These are phyloP conservation scores for Aspergillus unguis DNA, from an alignment of 2,329 filamentous ascomycete genomes.

Conservation along the genomic window DNA sequence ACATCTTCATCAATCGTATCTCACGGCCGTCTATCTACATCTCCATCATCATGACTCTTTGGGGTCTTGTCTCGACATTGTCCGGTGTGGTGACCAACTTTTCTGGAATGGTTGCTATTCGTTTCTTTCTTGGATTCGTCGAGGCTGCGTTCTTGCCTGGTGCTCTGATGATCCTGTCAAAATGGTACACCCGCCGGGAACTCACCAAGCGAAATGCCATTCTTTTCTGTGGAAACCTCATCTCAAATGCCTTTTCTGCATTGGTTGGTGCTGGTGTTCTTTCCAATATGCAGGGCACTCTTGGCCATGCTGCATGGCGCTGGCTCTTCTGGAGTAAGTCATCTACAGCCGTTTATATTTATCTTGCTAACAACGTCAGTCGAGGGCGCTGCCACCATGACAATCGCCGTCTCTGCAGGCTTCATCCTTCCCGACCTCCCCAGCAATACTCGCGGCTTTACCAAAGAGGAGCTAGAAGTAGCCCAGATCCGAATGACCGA, in stretches of 20 bases:
- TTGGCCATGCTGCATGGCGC: slow-evolving; percentile 42
- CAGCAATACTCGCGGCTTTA: slow-evolving; percentile 51
- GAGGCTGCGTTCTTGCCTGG: slow-evolving; percentile 41
- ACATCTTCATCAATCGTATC: slow-evolving; percentile 46
- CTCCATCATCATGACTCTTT: slow-evolving; percentile 50
- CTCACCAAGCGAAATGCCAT: slow-evolving; percentile 45
- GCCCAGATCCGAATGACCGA: slow-evolving; percentile 57
- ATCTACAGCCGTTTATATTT: slow-evolving; percentile 46
- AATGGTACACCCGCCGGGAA: slow-evolving; percentile 49
- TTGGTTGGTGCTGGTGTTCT: slow-evolving; percentile 47
- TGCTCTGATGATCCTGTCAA: slow-evolving; percentile 41
- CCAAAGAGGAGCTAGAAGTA: slow-evolving; percentile 42
- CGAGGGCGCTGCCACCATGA: slow-evolving; percentile 4
- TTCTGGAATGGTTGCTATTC: slow-evolving; percentile 35
- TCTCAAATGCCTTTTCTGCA: slow-evolving; percentile 47
- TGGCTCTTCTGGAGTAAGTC: slow-evolving; percentile 56
- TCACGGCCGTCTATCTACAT: slow-evolving; percentile 46
- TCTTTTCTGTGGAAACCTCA: slow-evolving; percentile 47
- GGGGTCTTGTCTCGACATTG: slow-evolving; percentile 60
- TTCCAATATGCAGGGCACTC: slow-evolving; percentile 42
- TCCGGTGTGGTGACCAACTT: slow-evolving; percentile 46
- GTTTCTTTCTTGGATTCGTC: slow-evolving; percentile 39
- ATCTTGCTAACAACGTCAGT: neutral
- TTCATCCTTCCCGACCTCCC: slow-evolving; percentile 52
- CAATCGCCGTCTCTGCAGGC: slow-evolving; percentile 24